These are phyloP conservation scores for Stagonosporopsis rhizophila DNA, from an alignment of 2,329 filamentous ascomycete genomes.

Conservation along the genomic window DNA sequence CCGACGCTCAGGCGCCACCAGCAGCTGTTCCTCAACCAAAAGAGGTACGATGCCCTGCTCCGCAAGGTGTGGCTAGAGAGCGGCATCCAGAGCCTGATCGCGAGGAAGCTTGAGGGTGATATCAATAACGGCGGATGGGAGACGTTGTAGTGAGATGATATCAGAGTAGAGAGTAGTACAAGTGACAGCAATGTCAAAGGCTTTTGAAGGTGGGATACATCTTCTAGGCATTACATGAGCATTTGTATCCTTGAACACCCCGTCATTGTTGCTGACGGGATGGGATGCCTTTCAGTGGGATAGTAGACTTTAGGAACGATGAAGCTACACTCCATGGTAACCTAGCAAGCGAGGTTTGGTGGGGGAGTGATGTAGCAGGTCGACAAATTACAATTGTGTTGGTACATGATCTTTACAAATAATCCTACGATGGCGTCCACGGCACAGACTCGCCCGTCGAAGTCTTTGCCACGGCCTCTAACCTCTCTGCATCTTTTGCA, in stretches of 20 bases:
- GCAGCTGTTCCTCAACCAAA: conserved; percentile 91
- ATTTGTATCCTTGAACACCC: not conserved
- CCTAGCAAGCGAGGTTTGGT: not conserved
- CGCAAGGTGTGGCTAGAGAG: conserved; percentile 87
- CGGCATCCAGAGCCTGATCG: conserved; percentile 86
- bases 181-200: not conserved
- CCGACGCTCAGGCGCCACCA: conserved; percentile 84
- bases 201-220: not conserved
- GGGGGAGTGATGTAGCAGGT: not conserved
- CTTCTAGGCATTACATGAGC: not conserved
- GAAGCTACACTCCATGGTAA: not conserved
- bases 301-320: not conserved
- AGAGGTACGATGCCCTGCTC: conserved; percentile 87
- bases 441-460: not conserved
- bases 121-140: conserved; percentile 99
- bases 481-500: not conserved
- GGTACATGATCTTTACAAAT: conserved; percentile 5
- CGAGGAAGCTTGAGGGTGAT: conserved; percentile 88
- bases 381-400: not conserved
- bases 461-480: conserved; percentile 4
- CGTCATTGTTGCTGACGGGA: too few relatives aligned
- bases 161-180: not conserved
- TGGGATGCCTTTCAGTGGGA: not conserved
- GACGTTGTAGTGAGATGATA: conserved; percentile 55
- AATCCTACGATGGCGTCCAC: conserved; percentile 6